Base-by-base conservation (phyloP, 768 basidiomycete species). In the Chalciporus pseudorubinellus region DNA sequence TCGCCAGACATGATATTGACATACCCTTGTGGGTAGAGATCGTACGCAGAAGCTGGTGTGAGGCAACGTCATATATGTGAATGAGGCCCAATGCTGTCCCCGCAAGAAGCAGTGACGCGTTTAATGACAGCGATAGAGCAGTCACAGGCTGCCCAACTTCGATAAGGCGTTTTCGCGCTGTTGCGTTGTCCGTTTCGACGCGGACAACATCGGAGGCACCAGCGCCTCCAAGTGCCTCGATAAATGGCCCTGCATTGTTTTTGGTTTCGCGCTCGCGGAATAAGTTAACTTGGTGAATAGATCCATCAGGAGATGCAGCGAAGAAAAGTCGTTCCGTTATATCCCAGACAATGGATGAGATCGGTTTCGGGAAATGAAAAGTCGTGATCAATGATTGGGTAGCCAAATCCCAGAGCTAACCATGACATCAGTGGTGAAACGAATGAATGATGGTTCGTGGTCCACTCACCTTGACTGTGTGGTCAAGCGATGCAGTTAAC, bases 241-340 rank as follows among this genome's bases (percentile, higher is more conserved):
- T 70, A 11, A 75, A 66, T 18, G 74, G 71, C 0, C 74, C 74
- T n/a, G 78, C 75, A 19, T 55, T 59, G n/a, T 69, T 66, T 59
- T 81, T 80, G 49, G 78, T 71, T 53, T 80, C 77, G 18, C 77
- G 73, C 60, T 84, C 78, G 22, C 81, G 78, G 70, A 88, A 93
- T 24, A 95, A 71, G 58, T 92, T 86, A 57, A 89, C 80, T 66
- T 90, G 87, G 68, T 89, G 81, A 60, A 95, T 78, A 11, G 80
- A 83, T 4, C 91, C 90, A 43, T 86, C 77, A 21, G 76, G 58
- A 0, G 92, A 91, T 10, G 85, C 88, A 26, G 91, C 92, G 63
- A 97, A 94, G 69, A 98, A 92, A 43, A 87, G 74, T 21, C 95
- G 81, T 71, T 98, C 95, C 0, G 85, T 82, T n/a, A 80, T 62